phyloP scores from a whole-genome alignment of 2,329 filamentous ascomycete genomes.

The Neofusicoccum umdonicola region DNA sequence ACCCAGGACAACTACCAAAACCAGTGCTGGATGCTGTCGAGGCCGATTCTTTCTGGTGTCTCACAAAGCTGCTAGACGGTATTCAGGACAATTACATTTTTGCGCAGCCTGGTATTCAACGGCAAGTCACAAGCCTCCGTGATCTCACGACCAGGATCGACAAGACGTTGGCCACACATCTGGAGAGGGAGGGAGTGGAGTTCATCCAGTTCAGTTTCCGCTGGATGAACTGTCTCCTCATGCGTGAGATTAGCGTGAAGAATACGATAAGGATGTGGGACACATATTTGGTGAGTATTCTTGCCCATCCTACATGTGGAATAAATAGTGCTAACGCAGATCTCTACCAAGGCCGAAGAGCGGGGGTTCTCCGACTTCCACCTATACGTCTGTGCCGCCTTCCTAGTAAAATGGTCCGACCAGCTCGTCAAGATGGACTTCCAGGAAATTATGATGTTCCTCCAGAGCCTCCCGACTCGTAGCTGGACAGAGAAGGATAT shows the following conservation, averaged over 20 bases:
- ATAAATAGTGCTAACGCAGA: conserved; percentile 13
- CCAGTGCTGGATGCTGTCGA: conserved; percentile 94
- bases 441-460: conserved; percentile 98
- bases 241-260: conserved; percentile 94
- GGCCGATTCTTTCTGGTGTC: conserved; percentile 96
- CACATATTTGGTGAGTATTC: conserved; percentile 79
- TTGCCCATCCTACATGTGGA: not conserved
- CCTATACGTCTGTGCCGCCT: conserved; percentile 95
- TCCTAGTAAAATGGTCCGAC: conserved; percentile 97
- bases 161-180: conserved; percentile 75
- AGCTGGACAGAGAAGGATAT: conserved; percentile 98
- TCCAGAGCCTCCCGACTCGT: conserved; percentile 88
- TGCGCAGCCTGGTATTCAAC: conserved; percentile 92
- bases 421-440: conserved; percentile 97
- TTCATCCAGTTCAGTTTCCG: conserved; percentile 99
- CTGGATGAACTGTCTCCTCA: conserved; percentile 99
- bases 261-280: conserved; percentile 99
- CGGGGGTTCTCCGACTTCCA: conserved; percentile 98
- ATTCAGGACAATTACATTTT: conserved; percentile 99
- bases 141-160: conserved; percentile 93
- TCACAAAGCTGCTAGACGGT: conserved; percentile 95
- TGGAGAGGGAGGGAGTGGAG: conserved; percentile 88
- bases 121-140: conserved; percentile 83
- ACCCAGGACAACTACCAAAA: conserved; percentile 88
- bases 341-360: conserved; percentile 74